Evolutionary conservation across 257 asterid species (phyloP).

Genomic region (Leptodermis oblonga): DNA sequence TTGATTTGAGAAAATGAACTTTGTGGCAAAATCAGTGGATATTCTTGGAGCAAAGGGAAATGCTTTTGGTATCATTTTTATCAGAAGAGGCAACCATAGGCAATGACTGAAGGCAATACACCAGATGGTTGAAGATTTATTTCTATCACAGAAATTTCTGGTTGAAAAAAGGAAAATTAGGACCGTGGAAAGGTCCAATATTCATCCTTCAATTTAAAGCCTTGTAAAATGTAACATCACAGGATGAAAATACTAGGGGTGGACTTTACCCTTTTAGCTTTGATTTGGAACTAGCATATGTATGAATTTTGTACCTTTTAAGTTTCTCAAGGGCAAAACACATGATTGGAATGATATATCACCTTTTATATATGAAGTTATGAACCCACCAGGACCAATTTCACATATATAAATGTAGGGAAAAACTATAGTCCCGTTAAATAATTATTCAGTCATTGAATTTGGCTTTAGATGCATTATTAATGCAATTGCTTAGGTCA

Average conservation of each 20-base stretch:
- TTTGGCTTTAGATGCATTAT: too few species aligned
- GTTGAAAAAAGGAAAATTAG: background rate
- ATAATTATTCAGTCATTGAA: too few species aligned
- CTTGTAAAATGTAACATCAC: background rate
- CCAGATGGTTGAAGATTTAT: conserved; percentile 5
- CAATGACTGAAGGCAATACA: background rate
- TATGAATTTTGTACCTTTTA: background rate
- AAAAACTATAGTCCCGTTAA: too few species aligned
- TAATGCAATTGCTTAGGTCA: too few species aligned
- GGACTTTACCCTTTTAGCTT: background rate
- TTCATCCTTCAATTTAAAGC: background rate
- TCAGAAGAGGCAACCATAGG: background rate
- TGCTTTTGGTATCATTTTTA: background rate
- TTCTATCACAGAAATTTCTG: background rate
- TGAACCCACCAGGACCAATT: too few species aligned
- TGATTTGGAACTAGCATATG: background rate
- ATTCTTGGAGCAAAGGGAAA: background rate
- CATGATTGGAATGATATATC: background rate
- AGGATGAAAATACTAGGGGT: background rate
- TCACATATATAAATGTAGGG: too few species aligned
- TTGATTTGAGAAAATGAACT: background rate
- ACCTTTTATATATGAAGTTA: too few species aligned
- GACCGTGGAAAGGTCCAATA: background rate
- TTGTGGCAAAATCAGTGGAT: background rate
- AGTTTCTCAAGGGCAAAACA: background rate